These are phyloP conservation scores for Centaurea solstitialis DNA, from an alignment of 129 eudicot genomes.

Conservation along the genomic window DNA sequence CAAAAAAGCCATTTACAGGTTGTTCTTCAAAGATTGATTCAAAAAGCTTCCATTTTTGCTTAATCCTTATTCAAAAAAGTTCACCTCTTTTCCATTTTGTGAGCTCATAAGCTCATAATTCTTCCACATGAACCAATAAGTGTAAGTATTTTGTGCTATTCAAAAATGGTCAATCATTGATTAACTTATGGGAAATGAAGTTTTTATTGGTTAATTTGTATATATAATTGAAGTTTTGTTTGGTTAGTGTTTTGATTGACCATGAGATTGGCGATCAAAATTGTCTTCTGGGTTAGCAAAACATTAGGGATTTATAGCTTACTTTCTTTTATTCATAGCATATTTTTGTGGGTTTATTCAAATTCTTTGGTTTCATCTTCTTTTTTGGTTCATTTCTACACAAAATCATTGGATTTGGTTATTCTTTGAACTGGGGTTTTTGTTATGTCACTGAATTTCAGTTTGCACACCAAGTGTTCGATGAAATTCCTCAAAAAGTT, in stretches of 20 bases:
- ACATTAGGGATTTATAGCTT: background rate
- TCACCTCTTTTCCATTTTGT: slow-evolving; percentile 11
- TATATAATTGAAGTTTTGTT: background rate
- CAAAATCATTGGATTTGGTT: background rate
- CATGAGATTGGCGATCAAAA: slow-evolving; percentile 7
- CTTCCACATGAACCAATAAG: background rate
- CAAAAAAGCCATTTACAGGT: background rate
- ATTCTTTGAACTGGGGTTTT: background rate
- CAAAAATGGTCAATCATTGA: slow-evolving; percentile 15
- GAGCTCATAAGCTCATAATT: background rate
- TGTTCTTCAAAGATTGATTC: slow-evolving; percentile 15
- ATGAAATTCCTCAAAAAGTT: background rate
- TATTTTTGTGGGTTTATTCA: background rate
- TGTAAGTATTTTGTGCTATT: slow-evolving; percentile 27
- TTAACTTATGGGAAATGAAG: slow-evolving; percentile 28
- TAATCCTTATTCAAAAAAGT: background rate
- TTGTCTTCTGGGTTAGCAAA: background rate
- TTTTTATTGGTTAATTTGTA: background rate
- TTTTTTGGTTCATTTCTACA: background rate
- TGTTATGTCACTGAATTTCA: background rate
- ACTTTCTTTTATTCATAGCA: slow-evolving; percentile 3
- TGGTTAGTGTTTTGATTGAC: slow-evolving; percentile 12
- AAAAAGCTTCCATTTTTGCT: slow-evolving; percentile 12
- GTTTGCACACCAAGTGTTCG: too few species aligned
- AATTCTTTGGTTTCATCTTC: background rate